Percentiles rank a stretch among this genome's conserved stretches.
These are phyloP conservation scores for Eragrostis tef DNA, from an alignment of 202 grass and related monocot genomes.

Conservation along the genomic window DNA sequence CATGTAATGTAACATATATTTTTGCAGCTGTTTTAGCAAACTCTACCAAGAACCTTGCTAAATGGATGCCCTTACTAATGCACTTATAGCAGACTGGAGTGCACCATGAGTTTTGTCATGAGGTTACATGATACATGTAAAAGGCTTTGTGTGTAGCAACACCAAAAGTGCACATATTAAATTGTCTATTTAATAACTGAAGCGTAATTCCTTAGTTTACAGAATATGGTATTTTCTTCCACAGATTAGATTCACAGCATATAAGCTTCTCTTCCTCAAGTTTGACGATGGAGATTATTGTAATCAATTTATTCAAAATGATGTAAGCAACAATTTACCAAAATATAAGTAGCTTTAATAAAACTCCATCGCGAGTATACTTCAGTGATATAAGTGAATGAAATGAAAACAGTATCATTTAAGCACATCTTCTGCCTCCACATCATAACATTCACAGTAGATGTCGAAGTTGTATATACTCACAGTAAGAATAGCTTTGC, in stretches of 20 bases:
- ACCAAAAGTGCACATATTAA: neutral
- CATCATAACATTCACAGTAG: neutral
- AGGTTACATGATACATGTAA: constrained; percentile 12
- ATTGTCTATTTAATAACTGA: constrained; percentile 21
- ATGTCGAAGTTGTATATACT: constrained; percentile 49
- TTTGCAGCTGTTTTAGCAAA: constrained; percentile 15
- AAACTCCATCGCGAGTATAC: constrained; percentile 17
- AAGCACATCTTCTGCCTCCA: neutral
- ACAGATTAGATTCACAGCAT: neutral
- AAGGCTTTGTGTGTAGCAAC: constrained; percentile 17
- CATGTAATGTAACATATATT: neutral
- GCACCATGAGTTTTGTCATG: neutral
- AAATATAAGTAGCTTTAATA: neutral
- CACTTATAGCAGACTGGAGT: constrained; percentile 1
- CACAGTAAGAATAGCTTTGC: constrained; percentile 90
- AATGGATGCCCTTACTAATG: neutral
- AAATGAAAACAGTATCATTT: constrained; percentile 23
- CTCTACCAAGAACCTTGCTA: constrained; percentile 1
- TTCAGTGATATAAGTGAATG: constrained; percentile 25
- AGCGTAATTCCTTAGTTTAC: neutral
- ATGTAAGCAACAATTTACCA: constrained; percentile 18
- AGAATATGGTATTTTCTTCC: constrained; percentile 14
- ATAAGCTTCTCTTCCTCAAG: constrained; percentile 11
- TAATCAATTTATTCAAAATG: constrained; percentile 18
- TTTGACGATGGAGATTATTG: constrained; percentile 20